phyloP scores from a whole-genome alignment of 2,329 filamentous ascomycete species.

The Gaeumannomyces tritici region DNA sequence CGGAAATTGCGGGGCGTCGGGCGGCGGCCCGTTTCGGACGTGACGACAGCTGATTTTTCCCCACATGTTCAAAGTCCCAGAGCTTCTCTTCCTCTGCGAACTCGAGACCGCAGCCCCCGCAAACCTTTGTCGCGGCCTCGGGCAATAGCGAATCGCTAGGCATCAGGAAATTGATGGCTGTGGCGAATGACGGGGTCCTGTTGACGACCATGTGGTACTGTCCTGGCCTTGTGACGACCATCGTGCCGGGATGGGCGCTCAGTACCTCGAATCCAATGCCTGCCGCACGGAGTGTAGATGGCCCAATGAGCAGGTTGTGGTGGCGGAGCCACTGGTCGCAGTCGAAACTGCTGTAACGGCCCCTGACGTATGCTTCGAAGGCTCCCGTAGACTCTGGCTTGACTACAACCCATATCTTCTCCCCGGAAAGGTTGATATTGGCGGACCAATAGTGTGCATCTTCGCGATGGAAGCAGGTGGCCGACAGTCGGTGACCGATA shows the following conservation, averaged over 20 bases:
- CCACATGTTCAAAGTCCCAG: not conserved
- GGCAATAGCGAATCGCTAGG: not conserved
- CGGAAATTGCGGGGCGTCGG: too few relatives aligned
- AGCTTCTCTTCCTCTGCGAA: not conserved
- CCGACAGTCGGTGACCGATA: not conserved
- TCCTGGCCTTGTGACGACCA: too few relatives aligned
- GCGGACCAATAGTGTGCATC: not conserved
- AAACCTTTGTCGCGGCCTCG: not conserved
- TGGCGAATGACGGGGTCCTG: too few relatives aligned
- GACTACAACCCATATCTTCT: not conserved
- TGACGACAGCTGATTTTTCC: too few relatives aligned
- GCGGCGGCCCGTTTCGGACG: too few relatives aligned
- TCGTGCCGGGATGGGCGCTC: not conserved
- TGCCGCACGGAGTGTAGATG: not conserved
- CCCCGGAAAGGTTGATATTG: not conserved
- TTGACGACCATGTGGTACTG: too few relatives aligned
- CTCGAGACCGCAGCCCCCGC: not conserved
- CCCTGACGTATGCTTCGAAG: not conserved
- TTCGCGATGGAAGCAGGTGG: not conserved
- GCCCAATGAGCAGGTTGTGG: not conserved
- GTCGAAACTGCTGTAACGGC: not conserved
- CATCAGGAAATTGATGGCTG: too few relatives aligned
- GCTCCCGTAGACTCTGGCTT: not conserved
- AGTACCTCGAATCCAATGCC: not conserved
- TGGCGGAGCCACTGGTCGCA: conserved; percentile 1